Percentiles rank a stretch among this genome's conserved stretches.
These are phyloP conservation scores for Cetradonia linearis DNA, from an alignment of 495 filamentous ascomycete genomes.

Conservation along the genomic window DNA sequence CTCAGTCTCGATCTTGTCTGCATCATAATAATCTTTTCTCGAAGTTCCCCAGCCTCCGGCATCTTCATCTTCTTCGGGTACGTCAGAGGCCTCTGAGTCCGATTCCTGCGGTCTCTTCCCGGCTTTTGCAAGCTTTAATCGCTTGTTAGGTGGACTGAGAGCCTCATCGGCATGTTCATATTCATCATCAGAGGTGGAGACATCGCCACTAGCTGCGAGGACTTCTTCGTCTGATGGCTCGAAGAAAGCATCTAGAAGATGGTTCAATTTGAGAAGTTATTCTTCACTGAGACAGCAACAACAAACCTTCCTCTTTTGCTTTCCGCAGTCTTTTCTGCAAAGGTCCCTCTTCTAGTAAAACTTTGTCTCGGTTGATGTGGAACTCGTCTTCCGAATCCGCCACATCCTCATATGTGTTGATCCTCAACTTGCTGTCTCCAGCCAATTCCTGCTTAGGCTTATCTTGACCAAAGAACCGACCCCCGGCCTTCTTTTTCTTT, in stretches of 20 bases:
- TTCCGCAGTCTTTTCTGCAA: constrained; percentile 65
- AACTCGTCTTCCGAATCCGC: constrained; percentile 92
- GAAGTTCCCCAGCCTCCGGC: constrained; percentile 77
- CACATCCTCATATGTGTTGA: constrained; percentile 37
- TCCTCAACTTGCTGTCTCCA: constrained; percentile 43
- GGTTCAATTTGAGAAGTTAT: background rate
- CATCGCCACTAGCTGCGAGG: constrained; percentile 43
- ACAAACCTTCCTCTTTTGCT: constrained; percentile 51
- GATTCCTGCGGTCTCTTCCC: constrained; percentile 15
- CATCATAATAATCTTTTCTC: constrained; percentile 85
- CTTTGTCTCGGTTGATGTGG: constrained; percentile 68
- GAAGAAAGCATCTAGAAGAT: constrained; percentile 42
- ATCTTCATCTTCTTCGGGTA: constrained; percentile 60
- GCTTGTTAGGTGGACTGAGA: constrained; percentile 33
- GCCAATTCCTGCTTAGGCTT: constrained; percentile 42
- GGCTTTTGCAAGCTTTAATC: background rate
- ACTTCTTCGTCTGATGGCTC: constrained; percentile 86
- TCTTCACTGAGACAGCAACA: too few species aligned
- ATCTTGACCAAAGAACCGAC: constrained; percentile 28
- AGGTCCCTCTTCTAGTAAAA: constrained; percentile 71
- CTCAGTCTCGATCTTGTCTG: constrained; percentile 81
- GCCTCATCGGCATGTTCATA: constrained; percentile 42
- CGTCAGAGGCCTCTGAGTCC: constrained; percentile 29
- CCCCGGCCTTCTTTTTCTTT: constrained; percentile 68
- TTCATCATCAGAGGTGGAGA: constrained; percentile 43